Base-by-base conservation (phyloP, 441 rosid species). In the Arabidopsis hybrid region DNA sequence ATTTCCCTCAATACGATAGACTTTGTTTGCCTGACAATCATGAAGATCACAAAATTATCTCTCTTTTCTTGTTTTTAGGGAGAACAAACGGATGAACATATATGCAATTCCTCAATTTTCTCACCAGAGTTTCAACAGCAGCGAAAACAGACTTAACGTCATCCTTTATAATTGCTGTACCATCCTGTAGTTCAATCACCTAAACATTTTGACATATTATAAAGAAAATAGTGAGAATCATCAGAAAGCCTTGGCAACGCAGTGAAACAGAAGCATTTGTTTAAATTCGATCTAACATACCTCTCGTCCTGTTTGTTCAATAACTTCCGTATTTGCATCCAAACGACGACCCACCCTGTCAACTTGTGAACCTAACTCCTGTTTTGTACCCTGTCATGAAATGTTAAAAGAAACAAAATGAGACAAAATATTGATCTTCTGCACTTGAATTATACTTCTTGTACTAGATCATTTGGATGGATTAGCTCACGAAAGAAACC, bases 61-160 rank as follows among this genome's bases (percentile, higher is more conserved):
- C 43, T 31, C 17, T 65, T 21, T n/a, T 26, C 29, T 72, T 12
- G 0, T 34, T 18, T 40, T 6, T 2, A 42, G 43, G 7, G 21
- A 64, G n/a, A 63, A 63, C 1, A 47, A 69, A 16, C 11, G 9
- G 57, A 60, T 39, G 29, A 31, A 46, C 1, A 57, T 36, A 70
- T 34, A 51, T 32, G 11, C 36, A 17, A 66, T 6, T 7, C 43
- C 14, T 45, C 53, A 69, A n/a, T 8, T 49, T 66, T 35, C 74
- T 79, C 74, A 95, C 98, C 92, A 95, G 83, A 61, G 81, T 83
- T 84, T 91, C 86, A 69, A 95, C 97, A 36, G 80, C 89, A 75
- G 72, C 71, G 51, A 88, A 85, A 50, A 88, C 90, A 75, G 80
- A 76, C 50, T 83, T 84, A 75, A 91, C 85, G 68, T 85, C 81